phyloP scores from a whole-genome alignment of 2,329 filamentous ascomycete genomes.

The Cercospora nicotianae region DNA sequence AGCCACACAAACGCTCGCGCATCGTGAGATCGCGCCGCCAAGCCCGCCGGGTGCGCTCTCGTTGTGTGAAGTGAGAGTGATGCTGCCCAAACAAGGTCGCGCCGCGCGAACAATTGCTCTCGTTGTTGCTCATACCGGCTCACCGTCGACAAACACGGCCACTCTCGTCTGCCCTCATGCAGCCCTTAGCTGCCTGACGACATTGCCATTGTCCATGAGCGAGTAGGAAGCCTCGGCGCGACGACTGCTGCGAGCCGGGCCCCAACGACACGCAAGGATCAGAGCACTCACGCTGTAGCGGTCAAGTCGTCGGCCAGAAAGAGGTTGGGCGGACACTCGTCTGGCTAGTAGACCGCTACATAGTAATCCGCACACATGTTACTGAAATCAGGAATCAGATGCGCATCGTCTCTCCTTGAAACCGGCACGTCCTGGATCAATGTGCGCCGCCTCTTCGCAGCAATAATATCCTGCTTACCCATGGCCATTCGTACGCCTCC shows the following conservation, averaged over 20 bases:
- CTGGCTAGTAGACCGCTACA: constrained; percentile 6
- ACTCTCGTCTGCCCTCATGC: constrained; percentile 1
- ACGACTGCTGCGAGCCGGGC: not conserved
- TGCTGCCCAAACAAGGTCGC: constrained; percentile 1
- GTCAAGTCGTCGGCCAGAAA: not conserved
- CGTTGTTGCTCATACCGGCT: not conserved
- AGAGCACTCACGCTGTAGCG: not conserved
- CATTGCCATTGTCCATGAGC: not conserved
- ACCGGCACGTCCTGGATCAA: not conserved
- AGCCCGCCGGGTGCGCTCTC: not conserved
- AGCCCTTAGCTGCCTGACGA: not conserved
- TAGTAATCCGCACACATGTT: not conserved
- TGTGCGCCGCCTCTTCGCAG: not conserved
- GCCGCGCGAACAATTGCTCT: not conserved
- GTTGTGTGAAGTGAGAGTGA: not conserved
- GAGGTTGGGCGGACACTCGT: not conserved
- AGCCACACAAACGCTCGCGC: not conserved
- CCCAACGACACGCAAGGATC: constrained; percentile 1
- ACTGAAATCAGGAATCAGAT: constrained; percentile 4
- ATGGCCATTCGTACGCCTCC: not conserved
- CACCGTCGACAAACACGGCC: not conserved
- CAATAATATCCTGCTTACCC: not conserved
- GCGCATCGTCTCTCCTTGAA: not conserved
- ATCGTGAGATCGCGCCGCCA: constrained; percentile 5
- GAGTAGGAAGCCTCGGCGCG: constrained; percentile 7